Evolutionary conservation across 2,329 filamentous ascomycete species (phyloP), one percentile per base, ranked within the genome.

Genomic region (Cylindrodendrum hubeiense): DNA sequence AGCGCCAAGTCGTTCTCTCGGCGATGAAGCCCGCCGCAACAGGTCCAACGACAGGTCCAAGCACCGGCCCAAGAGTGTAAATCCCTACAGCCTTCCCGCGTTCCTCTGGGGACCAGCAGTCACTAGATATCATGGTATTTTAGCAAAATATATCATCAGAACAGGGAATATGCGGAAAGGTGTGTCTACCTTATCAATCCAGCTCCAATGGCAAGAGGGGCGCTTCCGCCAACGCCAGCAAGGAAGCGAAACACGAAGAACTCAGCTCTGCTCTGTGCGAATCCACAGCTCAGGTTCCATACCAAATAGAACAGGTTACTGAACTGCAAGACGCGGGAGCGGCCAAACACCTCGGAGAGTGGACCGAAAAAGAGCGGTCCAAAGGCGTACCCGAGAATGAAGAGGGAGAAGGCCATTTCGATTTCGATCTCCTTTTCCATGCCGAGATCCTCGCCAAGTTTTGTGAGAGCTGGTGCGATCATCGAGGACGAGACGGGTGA

Each of bases 61-160:
- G 84, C 7, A 89, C 83, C 0, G 90, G 87, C 0, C 86, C 84
- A 79, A 89, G 83, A 3, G 87, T 87, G 74, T 91, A 91, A 1
- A 85, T 84, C 0, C 89, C 87, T 74, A 91, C 87, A 2, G 89
- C 89, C 4, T 85, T 85, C 22, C 88, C 89, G 49, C 90, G 82
- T 66, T 89, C 76, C n/a, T 85, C 83, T 0, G 89, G 81, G 0
- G 82, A 78, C 80, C 83, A 91, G 21, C 91, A 83, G 77, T 92
- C 90, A 22, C 79, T 80, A 19, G 83, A 74, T 10, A 15, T 3
- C 5, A 44, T 3, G 4, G 78, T 19, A 21, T n/a, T 7, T 47
- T 15, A 34, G 51, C 3, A 22, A 44, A 12, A 9, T 26, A 22
- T 7, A 10, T 15, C 17, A 19, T 17, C 33, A 28, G 17, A 5